Conservation (phyloP, 768 basidiomycete genomes). For the Coprinellus aureogranulatus region DNA sequence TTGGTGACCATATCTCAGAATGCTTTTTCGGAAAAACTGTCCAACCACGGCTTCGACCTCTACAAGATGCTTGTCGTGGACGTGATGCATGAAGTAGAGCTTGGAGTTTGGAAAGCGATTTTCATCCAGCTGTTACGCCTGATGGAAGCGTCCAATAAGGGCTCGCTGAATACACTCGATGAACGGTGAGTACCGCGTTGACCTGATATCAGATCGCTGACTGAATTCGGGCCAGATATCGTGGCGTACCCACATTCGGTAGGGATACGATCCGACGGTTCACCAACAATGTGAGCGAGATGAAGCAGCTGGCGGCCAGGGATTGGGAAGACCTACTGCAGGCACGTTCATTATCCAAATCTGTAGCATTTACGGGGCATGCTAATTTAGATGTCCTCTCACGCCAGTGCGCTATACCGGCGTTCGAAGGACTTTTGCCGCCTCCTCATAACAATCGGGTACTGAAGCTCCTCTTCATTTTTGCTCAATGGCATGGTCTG, state of each 20-base stretch:
- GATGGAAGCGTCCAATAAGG: constrained; percentile 18
- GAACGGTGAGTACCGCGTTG: constrained; percentile 26
- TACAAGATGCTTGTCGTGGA: constrained; percentile 14
- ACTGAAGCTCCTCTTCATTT: constrained; percentile 23
- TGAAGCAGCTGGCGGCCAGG: constrained; percentile 29
- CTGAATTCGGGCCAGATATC: constrained; percentile 18
- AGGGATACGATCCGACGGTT: constrained; percentile 27
- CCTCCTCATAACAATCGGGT: constrained; percentile 18
- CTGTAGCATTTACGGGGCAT: no score
- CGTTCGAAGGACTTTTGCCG: constrained; percentile 33
- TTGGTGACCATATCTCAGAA: no score
- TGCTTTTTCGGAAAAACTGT: no score
- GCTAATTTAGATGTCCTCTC: neutral
- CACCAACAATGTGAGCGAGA: constrained; percentile 25
- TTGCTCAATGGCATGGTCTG: constrained; percentile 31
- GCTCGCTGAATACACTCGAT: constrained; percentile 22
- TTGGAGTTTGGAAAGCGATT: constrained; percentile 36
- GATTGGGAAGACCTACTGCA: constrained; percentile 41
- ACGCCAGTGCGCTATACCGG: constrained; percentile 34
- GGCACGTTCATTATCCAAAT: constrained; percentile 17
- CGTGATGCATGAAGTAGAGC: constrained; percentile 39
- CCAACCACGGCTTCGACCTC: no score
- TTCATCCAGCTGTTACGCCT: constrained; percentile 35
- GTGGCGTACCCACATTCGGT: constrained; percentile 24
- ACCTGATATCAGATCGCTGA: constrained; percentile 31